Evolutionary conservation across 768 basidiomycete species (phyloP), one percentile per base, ranked within the genome.

Genomic region (Naganishia friedmannii): DNA sequence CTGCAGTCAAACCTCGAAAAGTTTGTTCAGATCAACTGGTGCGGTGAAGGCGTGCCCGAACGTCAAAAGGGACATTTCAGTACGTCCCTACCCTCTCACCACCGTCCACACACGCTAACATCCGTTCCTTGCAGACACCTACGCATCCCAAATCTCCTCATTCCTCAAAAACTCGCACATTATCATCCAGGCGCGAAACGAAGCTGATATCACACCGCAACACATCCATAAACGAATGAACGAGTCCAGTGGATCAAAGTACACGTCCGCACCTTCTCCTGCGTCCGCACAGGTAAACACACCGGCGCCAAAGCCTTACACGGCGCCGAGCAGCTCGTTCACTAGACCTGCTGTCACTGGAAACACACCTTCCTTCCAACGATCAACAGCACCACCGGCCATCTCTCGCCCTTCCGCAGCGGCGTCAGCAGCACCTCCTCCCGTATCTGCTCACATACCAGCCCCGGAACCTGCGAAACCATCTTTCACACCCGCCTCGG

Each of bases 1-100:
- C 0, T 31, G 23, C 65, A 95, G 90, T 91, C 86, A 77, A 84
- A 89, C 71, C 85, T 98, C 1, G 85, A 89, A 54, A 97, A 96
- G 83, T 92, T 94, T 72, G 92, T 97, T 19, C 91, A 95, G 77
- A 89, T 98, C 81, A 92, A 93, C 76, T 96, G 95, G 94, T 93
- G 92, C 74, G 95, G 95, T 53, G 94, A 95, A 77, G 95, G 95
- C 69, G 95, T 98, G 0, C 95, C 95, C 15, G 92, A 88, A 79
- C 84, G 85, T 23, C 89, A 91, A 82, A 98, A 98, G 80, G 95
- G 95, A 9, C 84, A 96, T 28, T 95, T 95, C 83, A 89, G 83
- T 83, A 67, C 51, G 82, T 77, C 12, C 26, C 39, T 46, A 54
- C 23, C 23, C 10, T 3, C 34, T 65, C 46, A 26, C 31, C 31